A percentile compares a stretch with the other conserved stretches of the same genome.
These are phyloP conservation scores for Quercus lobata DNA, from an alignment of 331 rosid genomes.

Conservation along the genomic window DNA sequence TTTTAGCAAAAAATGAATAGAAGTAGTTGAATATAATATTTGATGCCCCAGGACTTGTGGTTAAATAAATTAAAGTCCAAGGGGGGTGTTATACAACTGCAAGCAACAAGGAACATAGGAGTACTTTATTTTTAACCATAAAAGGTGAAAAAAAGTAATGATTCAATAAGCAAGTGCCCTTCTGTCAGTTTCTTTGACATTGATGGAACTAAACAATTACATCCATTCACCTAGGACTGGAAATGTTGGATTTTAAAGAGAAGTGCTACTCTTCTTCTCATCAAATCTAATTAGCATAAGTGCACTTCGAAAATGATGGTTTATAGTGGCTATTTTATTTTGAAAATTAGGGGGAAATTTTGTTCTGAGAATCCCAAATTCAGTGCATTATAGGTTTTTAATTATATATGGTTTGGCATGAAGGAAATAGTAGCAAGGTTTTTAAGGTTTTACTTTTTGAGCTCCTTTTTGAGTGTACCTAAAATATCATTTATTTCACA, in stretches of 20 bases:
- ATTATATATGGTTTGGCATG: not conserved
- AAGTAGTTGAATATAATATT: too few relatives aligned
- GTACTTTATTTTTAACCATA: not conserved
- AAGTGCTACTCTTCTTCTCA: not conserved
- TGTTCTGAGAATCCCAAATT: too few relatives aligned
- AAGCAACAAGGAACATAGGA: too few relatives aligned
- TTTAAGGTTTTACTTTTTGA: conserved; percentile 27
- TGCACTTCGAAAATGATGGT: not conserved
- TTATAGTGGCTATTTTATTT: too few relatives aligned
- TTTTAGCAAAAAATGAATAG: too few relatives aligned
- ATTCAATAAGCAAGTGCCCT: not conserved
- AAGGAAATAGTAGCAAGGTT: not conserved
- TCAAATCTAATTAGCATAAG: not conserved
- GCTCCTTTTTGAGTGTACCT: conserved; percentile 4
- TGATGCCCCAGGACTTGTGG: too few relatives aligned
- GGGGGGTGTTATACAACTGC: too few relatives aligned
- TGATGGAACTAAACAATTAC: not conserved
- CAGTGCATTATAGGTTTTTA: too few relatives aligned
- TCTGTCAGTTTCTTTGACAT: not conserved
- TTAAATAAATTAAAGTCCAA: too few relatives aligned
- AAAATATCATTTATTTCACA: conserved; percentile 17
- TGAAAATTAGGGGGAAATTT: too few relatives aligned
- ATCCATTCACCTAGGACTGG: not conserved
- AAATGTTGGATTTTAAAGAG: not conserved
- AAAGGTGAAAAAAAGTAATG: not conserved